Evolutionary conservation across 2,329 filamentous ascomycete genomes (phyloP).

Genomic region (Coniochaeta ligniaria): DNA sequence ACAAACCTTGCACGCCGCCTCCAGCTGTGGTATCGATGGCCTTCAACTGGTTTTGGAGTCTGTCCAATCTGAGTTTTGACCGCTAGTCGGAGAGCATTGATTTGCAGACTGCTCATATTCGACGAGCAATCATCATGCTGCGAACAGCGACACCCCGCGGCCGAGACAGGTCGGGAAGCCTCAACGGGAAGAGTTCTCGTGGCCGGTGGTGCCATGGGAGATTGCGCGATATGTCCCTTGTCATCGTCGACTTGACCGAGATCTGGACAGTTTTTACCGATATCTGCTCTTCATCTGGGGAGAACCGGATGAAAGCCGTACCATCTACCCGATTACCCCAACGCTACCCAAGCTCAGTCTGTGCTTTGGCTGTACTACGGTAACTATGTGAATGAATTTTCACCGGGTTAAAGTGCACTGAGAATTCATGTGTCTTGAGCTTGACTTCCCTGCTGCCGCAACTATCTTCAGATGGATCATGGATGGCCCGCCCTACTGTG

Average conservation of each 20-base stretch:
- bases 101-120: conserved; percentile 13
- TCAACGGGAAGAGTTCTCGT: conserved; percentile 12
- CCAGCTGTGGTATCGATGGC: conserved; percentile 2
- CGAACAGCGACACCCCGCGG: not conserved
- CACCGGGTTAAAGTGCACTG: not conserved
- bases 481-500: not conserved
- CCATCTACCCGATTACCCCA: not conserved
- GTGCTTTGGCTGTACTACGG: not conserved
- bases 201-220: not conserved
- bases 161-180: conserved; percentile 4
- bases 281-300: not conserved
- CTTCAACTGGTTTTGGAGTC: conserved; percentile 12
- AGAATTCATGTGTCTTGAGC: too few species aligned
- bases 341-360: not conserved
- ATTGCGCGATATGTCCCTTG: conserved; percentile 2
- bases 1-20: conserved; percentile 9
- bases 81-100: conserved; percentile 11
- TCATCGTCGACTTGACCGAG: conserved; percentile 6
- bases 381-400: not conserved
- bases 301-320: not conserved
- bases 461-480: not conserved
- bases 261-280: conserved; percentile 1
- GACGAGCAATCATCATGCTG: conserved; percentile 1
- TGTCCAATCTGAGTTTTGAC: conserved; percentile 22
- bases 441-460: not conserved